A percentile compares a stretch with the other conserved stretches of the same genome.
phyloP scores from a whole-genome alignment of 305 asterid species.

The Stenogyne calaminthoides region DNA sequence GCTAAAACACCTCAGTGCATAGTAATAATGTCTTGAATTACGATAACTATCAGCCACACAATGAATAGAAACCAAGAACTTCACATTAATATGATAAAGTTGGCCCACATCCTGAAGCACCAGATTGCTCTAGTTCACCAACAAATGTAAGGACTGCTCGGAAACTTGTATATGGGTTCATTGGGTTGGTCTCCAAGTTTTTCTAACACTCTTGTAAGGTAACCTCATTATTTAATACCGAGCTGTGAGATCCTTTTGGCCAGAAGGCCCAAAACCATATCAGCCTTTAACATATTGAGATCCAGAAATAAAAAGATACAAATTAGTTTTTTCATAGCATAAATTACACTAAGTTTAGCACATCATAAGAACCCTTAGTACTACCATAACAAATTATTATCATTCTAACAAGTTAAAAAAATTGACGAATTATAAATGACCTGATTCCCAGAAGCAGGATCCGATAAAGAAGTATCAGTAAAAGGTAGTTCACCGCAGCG shows the following conservation, averaged over 20 bases:
- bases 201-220: background rate
- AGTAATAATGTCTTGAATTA: background rate
- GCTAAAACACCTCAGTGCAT: background rate
- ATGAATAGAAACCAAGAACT: constrained; percentile 6
- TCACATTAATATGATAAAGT: background rate
- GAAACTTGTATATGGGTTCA: constrained; percentile 2
- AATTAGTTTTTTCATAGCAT: constrained; percentile 6
- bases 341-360: constrained; percentile 16
- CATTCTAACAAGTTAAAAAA: constrained; percentile 1
- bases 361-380: constrained; percentile 3
- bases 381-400: constrained; percentile 2
- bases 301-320: constrained; percentile 12
- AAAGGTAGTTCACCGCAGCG: constrained; percentile 85
- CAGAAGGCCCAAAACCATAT: background rate
- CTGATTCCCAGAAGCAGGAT: constrained; percentile 72
- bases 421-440: constrained; percentile 36
- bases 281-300: background rate
- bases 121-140: constrained; percentile 17
- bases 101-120: background rate
- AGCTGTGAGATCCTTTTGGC: background rate
- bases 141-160: background rate
- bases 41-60: background rate
- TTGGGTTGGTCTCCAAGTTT: constrained; percentile 2
- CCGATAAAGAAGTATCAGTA: constrained; percentile 61
- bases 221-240: background rate